Evolutionary conservation across 805 yeast species (phyloP).

Genomic region (Maudiozyma saulgeensis): DNA sequence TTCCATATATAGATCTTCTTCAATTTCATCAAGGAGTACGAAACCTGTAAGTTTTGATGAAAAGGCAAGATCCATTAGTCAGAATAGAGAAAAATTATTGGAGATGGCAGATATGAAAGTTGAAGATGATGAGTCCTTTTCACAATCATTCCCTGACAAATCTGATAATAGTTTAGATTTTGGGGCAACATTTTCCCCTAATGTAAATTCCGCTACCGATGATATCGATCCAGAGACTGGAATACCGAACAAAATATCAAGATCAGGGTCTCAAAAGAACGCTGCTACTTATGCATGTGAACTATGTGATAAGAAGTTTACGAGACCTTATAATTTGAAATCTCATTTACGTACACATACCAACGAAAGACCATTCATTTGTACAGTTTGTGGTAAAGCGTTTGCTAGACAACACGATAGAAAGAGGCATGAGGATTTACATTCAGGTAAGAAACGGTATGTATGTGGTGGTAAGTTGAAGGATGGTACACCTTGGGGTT

Average conservation of each 20-base stretch:
- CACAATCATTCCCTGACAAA: background rate
- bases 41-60: conserved; percentile 18
- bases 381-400: conserved; percentile 68
- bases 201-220: background rate
- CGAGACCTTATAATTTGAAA: conserved; percentile 86
- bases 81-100: conserved; percentile 23
- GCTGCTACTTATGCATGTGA: conserved; percentile 48
- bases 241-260: background rate
- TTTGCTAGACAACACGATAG: conserved; percentile 75
- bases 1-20: conserved; percentile 3
- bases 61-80: conserved; percentile 25
- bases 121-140: conserved; percentile 4
- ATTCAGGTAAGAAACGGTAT: conserved; percentile 64
- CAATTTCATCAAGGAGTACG: conserved; percentile 4
- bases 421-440: conserved; percentile 67
- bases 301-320: conserved; percentile 76
- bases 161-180: conserved; percentile 5
- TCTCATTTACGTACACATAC: conserved; percentile 89
- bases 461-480: conserved; percentile 59
- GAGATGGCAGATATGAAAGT: conserved; percentile 21
- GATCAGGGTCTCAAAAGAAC: conserved; percentile 11
- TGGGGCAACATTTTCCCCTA: background rate
- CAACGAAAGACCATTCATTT: conserved; percentile 68
- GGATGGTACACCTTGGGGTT: conserved; percentile 63
- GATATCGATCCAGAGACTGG: background rate